Percentiles rank a stretch among this genome's conserved stretches.
Conservation (phyloP, 2,329 filamentous ascomycete genomes). For the Alternaria viburni region DNA sequence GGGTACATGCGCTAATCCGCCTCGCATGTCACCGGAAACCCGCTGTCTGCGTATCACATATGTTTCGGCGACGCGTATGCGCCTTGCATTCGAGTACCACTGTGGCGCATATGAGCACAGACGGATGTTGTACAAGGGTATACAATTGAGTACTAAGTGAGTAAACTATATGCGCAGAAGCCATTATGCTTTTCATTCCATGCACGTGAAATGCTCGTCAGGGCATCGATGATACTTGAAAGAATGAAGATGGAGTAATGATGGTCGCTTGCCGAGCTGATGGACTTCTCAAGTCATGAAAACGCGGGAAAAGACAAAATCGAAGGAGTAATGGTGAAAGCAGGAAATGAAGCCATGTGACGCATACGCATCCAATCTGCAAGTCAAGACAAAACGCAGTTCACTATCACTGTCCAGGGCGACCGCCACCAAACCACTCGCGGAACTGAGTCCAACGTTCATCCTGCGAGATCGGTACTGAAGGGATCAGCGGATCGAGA, state of each 20-base stretch:
- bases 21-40: conserved; percentile 12
- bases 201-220: background rate
- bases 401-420: background rate
- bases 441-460: background rate
- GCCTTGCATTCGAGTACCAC: background rate
- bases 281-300: too few relatives aligned
- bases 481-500: background rate
- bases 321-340: background rate
- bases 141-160: background rate
- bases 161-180: background rate
- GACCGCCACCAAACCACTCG: background rate
- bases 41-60: conserved; percentile 15
- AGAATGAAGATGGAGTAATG: background rate
- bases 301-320: too few relatives aligned
- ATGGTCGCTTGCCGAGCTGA: background rate
- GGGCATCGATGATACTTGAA: background rate
- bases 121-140: background rate
- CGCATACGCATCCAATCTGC: background rate
- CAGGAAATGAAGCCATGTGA: background rate
- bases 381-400: background rate
- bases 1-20: background rate
- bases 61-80: conserved; percentile 6
- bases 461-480: background rate
- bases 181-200: background rate
- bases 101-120: background rate